phyloP scores from a whole-genome alignment of 768 basidiomycete species.

The Russula griseocarnosa region DNA sequence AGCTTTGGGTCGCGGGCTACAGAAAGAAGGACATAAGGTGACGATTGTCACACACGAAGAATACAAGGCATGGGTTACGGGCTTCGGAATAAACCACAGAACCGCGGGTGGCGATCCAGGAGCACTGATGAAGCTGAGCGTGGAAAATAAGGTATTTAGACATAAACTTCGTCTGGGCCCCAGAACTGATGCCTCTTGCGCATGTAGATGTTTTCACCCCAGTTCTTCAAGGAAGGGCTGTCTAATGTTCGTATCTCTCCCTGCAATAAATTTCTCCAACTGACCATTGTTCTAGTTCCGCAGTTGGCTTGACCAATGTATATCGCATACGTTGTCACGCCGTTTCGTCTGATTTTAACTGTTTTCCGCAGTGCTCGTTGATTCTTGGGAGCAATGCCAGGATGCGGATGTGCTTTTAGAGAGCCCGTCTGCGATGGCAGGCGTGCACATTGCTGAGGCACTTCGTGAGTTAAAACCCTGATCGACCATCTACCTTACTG shows the following conservation, averaged over 20 bases:
- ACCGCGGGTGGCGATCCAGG: constrained; percentile 67
- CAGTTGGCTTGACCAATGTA: constrained; percentile 61
- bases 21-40: constrained; percentile 42
- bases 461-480: constrained; percentile 40
- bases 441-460: constrained; percentile 69
- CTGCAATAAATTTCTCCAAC: neutral
- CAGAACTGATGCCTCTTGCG: constrained; percentile 27
- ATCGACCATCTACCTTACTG: neutral
- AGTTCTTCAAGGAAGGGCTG: constrained; percentile 63
- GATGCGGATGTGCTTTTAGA: constrained; percentile 66
- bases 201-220: constrained; percentile 62
- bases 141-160: constrained; percentile 41
- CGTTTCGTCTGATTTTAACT: neutral
- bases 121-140: constrained; percentile 59
- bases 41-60: constrained; percentile 48
- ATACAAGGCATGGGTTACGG: constrained; percentile 53
- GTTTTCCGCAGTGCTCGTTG: constrained; percentile 45
- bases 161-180: neutral
- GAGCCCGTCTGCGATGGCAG: constrained; percentile 64
- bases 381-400: constrained; percentile 59
- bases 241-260: constrained; percentile 42
- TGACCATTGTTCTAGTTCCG: constrained; percentile 44
- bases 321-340: constrained; percentile 27
- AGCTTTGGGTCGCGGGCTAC: constrained; percentile 40
- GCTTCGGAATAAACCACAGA: constrained; percentile 56